Evolutionary conservation across 2,329 filamentous ascomycete genomes (phyloP), one percentile per base, ranked within the genome.

Genomic region (Furcasterigmium sp.): DNA sequence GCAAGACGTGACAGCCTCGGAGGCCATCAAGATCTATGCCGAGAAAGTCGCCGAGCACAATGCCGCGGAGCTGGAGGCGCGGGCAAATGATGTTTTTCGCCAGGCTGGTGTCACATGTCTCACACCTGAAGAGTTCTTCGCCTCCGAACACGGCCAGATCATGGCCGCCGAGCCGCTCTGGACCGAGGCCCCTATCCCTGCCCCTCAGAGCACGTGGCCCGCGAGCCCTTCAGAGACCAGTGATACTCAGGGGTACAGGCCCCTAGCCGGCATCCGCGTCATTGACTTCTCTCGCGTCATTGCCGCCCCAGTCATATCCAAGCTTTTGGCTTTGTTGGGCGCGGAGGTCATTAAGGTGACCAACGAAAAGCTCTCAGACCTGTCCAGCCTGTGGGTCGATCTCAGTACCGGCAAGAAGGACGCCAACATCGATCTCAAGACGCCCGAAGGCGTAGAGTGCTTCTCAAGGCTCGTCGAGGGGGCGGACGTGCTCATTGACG

Each of bases 261-360:
- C 57, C 2, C 50, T 64, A 3, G 55, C 56, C n/a, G 60, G 60
- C 3, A 53, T 64, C 25, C 58, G 56, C 17, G 46, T 63, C 15
- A 52, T 64, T 4, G 60, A 64, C 39, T 51, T 63, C 5, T 62
- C 61, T 4, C 50, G 60, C 8, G 60, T 61, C 8, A 63, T 63
- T 17, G 61, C 61, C 0, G 61, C 56, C 2, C 60, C 61, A 1
- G 59, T 56, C 1, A 59, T 64, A 5, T 57, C 60, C n/a, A 53
- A 55, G 26, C 51, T 61, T 7, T 47, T 60, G 10, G 59, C 56
- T 5, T 45, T 60, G 14, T 53, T 63, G n/a, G 60, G 61, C 8
- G 60, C 61, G 3, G 56, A 58, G 2, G 61, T 63, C 3, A 42
- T 63, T 7, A 53, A 57, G 18, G 58, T 62, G 29, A 59, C 60